These are phyloP conservation scores for Talaromyces trachyspermus DNA, from an alignment of 495 filamentous ascomycete species.

Conservation along the genomic window DNA sequence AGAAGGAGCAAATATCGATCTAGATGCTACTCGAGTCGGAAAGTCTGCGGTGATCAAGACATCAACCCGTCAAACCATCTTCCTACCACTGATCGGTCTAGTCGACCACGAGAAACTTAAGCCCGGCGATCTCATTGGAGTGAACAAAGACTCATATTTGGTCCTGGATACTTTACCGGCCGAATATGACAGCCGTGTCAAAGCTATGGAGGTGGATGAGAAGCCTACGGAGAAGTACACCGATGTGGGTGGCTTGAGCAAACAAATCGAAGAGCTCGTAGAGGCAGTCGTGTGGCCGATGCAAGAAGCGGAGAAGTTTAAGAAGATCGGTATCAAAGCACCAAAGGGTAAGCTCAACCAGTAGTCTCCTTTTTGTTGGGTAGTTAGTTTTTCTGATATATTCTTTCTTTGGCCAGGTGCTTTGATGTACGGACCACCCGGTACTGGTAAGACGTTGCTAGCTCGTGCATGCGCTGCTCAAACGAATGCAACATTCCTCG, in stretches of 20 bases:
- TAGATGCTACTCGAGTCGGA: constrained; percentile 92
- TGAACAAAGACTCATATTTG: constrained; percentile 99
- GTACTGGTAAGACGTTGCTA: constrained; percentile 93
- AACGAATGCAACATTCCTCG: constrained; percentile 95
- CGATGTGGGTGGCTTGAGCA: constrained; percentile 95
- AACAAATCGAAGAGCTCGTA: constrained; percentile 99
- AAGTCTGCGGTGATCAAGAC: constrained; percentile 99
- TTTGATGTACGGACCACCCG: constrained; percentile 97
- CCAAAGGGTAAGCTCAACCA: constrained; percentile 69
- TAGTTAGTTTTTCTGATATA: constrained; percentile 11
- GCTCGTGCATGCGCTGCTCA: constrained; percentile 96
- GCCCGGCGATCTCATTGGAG: constrained; percentile 92
- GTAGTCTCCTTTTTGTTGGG: neutral
- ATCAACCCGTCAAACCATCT: constrained; percentile 98
- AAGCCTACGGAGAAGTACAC: constrained; percentile 99
- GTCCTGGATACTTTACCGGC: constrained; percentile 94
- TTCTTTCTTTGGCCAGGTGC: constrained; percentile 52
- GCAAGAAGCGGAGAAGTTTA: constrained; percentile 98
- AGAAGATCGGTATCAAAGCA: constrained; percentile 99
- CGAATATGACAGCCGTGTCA: constrained; percentile 99
- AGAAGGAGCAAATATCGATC: constrained; percentile 96
- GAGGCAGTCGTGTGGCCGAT: constrained; percentile 99
- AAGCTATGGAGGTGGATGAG: constrained; percentile 99
- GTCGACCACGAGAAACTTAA: constrained; percentile 91
- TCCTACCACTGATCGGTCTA: constrained; percentile 93